Evolutionary conservation across 129 eudicot genomes (phyloP), one percentile per base, ranked within the genome.

Genomic region (Saussurea involucrata): DNA sequence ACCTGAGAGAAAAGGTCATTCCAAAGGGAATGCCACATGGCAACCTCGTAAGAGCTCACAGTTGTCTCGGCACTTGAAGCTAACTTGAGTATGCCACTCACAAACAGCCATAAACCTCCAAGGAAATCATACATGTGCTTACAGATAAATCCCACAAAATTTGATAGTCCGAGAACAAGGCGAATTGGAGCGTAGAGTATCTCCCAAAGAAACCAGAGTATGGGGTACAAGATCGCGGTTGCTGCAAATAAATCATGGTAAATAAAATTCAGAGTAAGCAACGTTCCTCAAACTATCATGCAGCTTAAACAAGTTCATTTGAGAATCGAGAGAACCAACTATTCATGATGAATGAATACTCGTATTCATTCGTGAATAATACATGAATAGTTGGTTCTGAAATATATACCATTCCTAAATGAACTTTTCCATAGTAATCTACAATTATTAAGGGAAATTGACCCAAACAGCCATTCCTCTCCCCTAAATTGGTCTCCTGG

Each of bases 1-100:
- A 93, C 98, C 92, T 94, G 86, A 34, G 96, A 91, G 80, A 95
- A 95, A 64, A 91, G 92, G 58, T 95, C 98, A 67, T 89, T 89
- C 96, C 96, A 91, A 71, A 95, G 92, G 57, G 94, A 66, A 24
- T 93, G 89, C 97, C 96, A 91, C 67, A 91, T 63, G 20, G 97
- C 89, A 79, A 82, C 89, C 87, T 89, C 93, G 33, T 83, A 81
- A 31, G 88, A 79, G 80, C 80, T 84, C 27, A 85, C 87, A 20
- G 90, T 80, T 63, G 87, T 80, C 80, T 92, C 92, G 6, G 93
- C 88, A 24, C 60, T 68, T 21, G 94, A 91, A 46, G 90, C 85
- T 5, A 94, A 65, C 75, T 71, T 81, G 75, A 86, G 79, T 68
- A 88, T 58, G 83, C 88, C 71, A 67, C 96, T 83, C 34, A 87